A percentile compares a stretch with the other conserved stretches of the same genome.
Evolutionary conservation across 805 yeast genomes (phyloP).

Genomic region (Starmerella stigmatis): DNA sequence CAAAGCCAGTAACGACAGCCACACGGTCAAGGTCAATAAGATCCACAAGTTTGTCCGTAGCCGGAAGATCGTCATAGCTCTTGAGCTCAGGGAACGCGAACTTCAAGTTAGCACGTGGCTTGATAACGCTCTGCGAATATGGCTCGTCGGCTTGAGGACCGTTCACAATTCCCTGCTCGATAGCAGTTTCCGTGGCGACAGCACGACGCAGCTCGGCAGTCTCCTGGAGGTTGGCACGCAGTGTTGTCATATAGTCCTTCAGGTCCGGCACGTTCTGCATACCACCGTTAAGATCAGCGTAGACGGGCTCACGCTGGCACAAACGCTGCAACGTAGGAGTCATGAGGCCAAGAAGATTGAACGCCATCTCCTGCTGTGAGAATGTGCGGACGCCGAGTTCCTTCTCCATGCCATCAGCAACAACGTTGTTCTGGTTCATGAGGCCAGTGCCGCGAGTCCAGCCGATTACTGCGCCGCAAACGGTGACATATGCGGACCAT

Average conservation of each 20-base stretch:
- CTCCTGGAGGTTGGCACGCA: constrained; percentile 64
- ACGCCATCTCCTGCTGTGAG: constrained; percentile 98
- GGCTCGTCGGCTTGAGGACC: constrained; percentile 86
- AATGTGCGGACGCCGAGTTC: constrained; percentile 87
- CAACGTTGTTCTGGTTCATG: constrained; percentile 93
- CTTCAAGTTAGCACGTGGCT: constrained; percentile 92
- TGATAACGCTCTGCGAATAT: constrained; percentile 61
- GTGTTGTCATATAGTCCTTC: constrained; percentile 70
- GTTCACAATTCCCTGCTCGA: constrained; percentile 74
- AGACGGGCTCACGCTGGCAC: constrained; percentile 87
- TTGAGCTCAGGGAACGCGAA: constrained; percentile 87
- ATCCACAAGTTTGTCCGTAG: constrained; percentile 60
- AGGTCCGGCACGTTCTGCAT: constrained; percentile 85
- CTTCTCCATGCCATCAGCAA: constrained; percentile 94
- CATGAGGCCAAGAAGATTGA: constrained; percentile 89
- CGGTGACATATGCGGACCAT: constrained; percentile 87
- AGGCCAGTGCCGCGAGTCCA: constrained; percentile 99
- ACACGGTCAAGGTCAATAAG: constrained; percentile 85
- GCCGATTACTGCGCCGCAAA: constrained; percentile 98
- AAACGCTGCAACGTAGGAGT: constrained; percentile 73
- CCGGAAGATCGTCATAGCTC: constrained; percentile 52
- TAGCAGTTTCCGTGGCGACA: constrained; percentile 83
- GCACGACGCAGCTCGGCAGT: constrained; percentile 91
- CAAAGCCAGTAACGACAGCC: constrained; percentile 92
- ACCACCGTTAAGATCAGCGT: constrained; percentile 99